A percentile compares a stretch with the other conserved stretches of the same genome.
Conservation (phyloP, 176 grass and related monocot genomes). For the Raddia guianensis region DNA sequence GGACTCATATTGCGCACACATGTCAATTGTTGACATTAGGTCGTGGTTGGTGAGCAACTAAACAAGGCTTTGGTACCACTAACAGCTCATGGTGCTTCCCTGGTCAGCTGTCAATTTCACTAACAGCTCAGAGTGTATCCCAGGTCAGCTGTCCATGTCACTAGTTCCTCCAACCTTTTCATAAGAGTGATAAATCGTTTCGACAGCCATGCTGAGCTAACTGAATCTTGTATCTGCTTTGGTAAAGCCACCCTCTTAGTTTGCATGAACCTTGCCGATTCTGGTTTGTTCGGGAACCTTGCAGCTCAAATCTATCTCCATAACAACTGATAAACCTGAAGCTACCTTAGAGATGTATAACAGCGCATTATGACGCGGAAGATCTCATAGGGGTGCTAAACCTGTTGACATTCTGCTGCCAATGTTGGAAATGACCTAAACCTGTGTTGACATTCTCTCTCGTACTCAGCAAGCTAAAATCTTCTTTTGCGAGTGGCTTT, state of each 20-base stretch:
- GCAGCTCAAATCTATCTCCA: constrained; percentile 1
- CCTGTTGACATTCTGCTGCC: background rate
- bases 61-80: background rate
- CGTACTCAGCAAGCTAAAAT: background rate
- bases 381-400: background rate
- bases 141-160: background rate
- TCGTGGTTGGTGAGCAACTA: constrained; percentile 29
- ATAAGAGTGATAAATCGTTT: background rate
- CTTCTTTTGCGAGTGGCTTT: background rate
- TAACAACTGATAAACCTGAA: background rate
- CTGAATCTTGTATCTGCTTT: constrained; percentile 3
- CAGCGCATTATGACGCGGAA: constrained; percentile 8
- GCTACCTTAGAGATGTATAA: background rate
- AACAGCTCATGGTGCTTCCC: constrained; percentile 6
- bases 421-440: background rate
- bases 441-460: background rate
- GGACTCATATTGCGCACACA: background rate
- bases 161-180: background rate
- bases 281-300: background rate
- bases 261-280: background rate
- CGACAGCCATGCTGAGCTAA: background rate
- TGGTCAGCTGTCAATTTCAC: constrained; percentile 29
- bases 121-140: background rate
- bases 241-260: background rate
- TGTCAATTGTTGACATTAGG: background rate